Evolutionary conservation across 306 rosid species (phyloP).

Genomic region (Pyrus communis): DNA sequence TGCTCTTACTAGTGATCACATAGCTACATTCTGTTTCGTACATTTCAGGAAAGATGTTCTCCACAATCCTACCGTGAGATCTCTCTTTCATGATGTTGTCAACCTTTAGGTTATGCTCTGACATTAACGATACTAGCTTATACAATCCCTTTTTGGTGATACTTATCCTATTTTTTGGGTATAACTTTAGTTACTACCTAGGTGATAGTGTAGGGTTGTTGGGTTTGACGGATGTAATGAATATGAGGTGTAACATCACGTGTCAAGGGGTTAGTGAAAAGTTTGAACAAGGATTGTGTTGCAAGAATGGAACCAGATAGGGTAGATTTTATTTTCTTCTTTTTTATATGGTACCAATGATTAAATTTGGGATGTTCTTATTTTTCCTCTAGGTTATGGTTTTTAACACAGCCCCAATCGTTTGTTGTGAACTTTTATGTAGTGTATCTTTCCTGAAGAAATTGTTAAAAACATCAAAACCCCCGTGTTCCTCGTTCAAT

Average conservation of each 20-base stretch:
- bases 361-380: too few species aligned
- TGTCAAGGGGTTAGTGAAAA: too few species aligned
- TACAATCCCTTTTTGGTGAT: background rate
- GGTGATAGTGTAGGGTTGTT: background rate
- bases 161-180: background rate
- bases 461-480: too few species aligned
- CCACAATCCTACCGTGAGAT: conserved; percentile 58
- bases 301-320: too few species aligned
- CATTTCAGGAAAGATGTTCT: conserved; percentile 75
- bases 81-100: conserved; percentile 66
- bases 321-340: too few species aligned
- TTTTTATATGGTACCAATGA: too few species aligned
- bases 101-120: conserved; percentile 63
- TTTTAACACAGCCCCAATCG: too few species aligned
- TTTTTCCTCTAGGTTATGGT: too few species aligned
- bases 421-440: too few species aligned
- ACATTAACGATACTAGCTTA: conserved; percentile 1
- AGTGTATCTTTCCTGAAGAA: too few species aligned
- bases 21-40: background rate
- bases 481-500: too few species aligned
- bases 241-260: background rate
- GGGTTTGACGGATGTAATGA: background rate
- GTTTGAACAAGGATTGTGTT: too few species aligned
- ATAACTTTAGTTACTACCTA: background rate
- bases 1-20: background rate